Evolutionary conservation across 805 yeast genomes (phyloP), one percentile per base, ranked within the genome.

Genomic region (Starmerella sp.): DNA sequence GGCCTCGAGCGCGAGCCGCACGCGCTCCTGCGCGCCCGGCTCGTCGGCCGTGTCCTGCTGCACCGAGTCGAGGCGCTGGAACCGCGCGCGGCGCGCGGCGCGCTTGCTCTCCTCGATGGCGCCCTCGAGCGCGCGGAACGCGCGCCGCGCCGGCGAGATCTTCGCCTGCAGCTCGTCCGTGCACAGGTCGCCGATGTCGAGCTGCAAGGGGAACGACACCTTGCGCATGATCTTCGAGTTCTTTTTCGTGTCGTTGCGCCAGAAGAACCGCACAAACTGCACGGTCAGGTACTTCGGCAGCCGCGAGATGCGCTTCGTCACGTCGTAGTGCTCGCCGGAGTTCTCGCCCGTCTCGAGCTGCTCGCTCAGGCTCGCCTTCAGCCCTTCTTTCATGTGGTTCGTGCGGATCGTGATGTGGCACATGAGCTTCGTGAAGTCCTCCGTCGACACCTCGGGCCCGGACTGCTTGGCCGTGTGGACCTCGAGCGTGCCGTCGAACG

Each of bases 221-320:
- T 84, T 88, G 68, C 98, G 82, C 68, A 93, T 76, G 67, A 93
- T 93, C 71, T 93, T 93, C 17, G 96, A 85, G 73, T 93, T 93
- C 71, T 84, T 86, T 60, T 80, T 80, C 4, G 95, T 86, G 55
- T 91, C 95, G 66, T 91, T 80, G 67, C 91, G 86, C 98, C 98
- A 93, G 70, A 82, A 93, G 68, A 93, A 93, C 66, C 99, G 79
- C 59, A 93, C 93, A 71, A 86, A 93, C 67, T 93, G 95, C 43
- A 93, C 88, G 9, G 91, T 86, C 62, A 93, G 75, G 67, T 83
- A 84, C 65, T 86, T 83, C 56, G 99, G 99, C 61, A 93, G 73
- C 66, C 85, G 81, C 1, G 84, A 78, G 55, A 93, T 84, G 53
- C 78, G 70, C 57, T 68, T 69, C 11, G 64, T 68, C 46, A 87